Base-by-base conservation (phyloP, 2,329 filamentous ascomycete genomes). In the Fusarium ambrosium region DNA sequence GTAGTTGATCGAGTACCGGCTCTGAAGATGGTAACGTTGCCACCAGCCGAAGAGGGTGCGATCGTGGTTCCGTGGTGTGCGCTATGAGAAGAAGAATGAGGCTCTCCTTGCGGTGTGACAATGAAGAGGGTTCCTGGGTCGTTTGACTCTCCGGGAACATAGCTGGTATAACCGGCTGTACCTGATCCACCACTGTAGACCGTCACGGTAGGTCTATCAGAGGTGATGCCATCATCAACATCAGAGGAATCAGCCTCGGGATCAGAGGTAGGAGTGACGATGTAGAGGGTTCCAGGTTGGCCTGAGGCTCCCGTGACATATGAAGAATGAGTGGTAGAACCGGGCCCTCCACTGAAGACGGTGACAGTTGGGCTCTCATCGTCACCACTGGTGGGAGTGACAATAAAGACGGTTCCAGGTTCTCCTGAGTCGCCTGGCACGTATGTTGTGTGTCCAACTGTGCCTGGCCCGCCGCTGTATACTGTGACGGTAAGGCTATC, bases 251-350 rank as follows among this genome's bases (percentile, higher is more conserved):
- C 51, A 20, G 51, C 18, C 11, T 55, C 27, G 3, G 51, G 18
- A 9, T 7, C 51, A 5, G 27, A 34, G 27, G 51, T 74, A 6
- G 71, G 71, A 4, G 71, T 74, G 18, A 68, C 60, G 11, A 65
- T 53, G 2, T 56, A 37, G 10, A 71, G 18, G 14, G 69, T 71
- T 1, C 68, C 68, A 4, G 45, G 8, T 7, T 62, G 62, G 4
- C 59, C 63, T 4, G 64, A 61, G 13, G 32, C 60, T 7, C 63
- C 59, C 4, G 56, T 37, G 5, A 62, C 24, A 22, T 70, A 71
- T 16, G 59, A 29, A 4, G 67, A 66, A 10, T 18, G 58, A 5
- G 41, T 16, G 3, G 20, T 27, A 11, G 41, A 37, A 1, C 51
- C 62, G 10, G 66, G 58, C 2, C 45, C 68, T 18, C 45, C 16